Evolutionary conservation across 441 rosid species (phyloP).

Genomic region (Metrosideros polymorpha): DNA sequence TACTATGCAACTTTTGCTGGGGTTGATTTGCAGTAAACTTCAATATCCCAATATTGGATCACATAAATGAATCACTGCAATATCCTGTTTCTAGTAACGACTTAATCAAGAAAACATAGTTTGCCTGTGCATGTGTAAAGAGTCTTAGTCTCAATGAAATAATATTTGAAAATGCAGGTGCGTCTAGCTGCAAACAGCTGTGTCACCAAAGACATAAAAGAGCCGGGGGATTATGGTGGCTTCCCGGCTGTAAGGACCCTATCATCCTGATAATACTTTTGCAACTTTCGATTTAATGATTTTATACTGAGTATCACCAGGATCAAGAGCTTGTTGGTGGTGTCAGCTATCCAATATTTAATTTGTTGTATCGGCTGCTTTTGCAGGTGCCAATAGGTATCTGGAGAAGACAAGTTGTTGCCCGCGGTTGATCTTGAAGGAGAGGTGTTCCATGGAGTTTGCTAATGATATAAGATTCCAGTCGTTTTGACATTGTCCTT

Average conservation of each 20-base stretch:
- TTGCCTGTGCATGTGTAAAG: not conserved
- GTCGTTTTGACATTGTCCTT: not conserved
- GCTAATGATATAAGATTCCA: not conserved
- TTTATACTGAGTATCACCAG: not conserved
- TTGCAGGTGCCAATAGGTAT: slow-evolving; percentile 1
- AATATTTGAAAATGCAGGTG: slow-evolving; percentile 27
- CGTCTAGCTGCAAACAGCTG: slow-evolving; percentile 64
- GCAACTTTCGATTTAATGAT: not conserved
- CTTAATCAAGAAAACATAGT: not conserved
- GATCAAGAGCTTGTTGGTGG: slow-evolving; percentile 10
- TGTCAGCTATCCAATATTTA: slow-evolving; percentile 31
- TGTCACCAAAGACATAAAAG: slow-evolving; percentile 52
- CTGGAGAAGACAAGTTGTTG: slow-evolving; percentile 3
- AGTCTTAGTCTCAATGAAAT: not conserved
- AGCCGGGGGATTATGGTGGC: slow-evolving; percentile 75
- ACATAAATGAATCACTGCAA: not conserved
- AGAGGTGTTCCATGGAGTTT: not conserved
- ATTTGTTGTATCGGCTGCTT: not conserved
- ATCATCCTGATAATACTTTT: not conserved
- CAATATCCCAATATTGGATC: not conserved
- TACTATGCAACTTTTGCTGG: not conserved
- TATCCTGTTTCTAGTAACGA: not conserved
- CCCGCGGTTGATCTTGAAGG: not conserved
- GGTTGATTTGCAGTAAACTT: not conserved
- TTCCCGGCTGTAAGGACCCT: slow-evolving; percentile 59